Percentiles rank a stretch among this genome's conserved stretches.
Evolutionary conservation across 2,329 filamentous ascomycete species (phyloP).

Genomic region (Metarhizium album): DNA sequence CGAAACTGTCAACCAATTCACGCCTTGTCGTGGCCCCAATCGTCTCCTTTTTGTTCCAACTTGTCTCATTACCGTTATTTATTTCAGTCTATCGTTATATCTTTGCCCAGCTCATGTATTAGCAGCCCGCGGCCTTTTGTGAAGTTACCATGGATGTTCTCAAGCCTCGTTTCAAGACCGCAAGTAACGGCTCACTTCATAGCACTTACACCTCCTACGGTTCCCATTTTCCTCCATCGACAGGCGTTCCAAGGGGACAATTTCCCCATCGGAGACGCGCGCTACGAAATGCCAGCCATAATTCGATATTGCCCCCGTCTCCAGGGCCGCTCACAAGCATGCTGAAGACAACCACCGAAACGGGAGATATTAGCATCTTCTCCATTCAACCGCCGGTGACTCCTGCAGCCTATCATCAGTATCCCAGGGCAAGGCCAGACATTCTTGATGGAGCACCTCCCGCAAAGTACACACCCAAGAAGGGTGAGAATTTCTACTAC

Average conservation of each 20-base stretch:
- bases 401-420: conserved; percentile 17
- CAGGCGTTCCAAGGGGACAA: conserved; percentile 10
- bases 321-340: conserved; percentile 51
- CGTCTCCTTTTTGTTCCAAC: conserved; percentile 7
- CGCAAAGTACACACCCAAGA: conserved; percentile 17
- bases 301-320: conserved; percentile 30
- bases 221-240: conserved; percentile 8
- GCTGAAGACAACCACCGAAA: conserved; percentile 56
- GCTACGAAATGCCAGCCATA: conserved; percentile 33
- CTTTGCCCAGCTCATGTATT: neutral
- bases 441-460: conserved; percentile 19
- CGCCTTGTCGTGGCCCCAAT: conserved; percentile 6
- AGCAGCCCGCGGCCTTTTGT: neutral
- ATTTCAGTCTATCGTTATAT: conserved; percentile 6
- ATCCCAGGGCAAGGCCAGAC: conserved; percentile 18
- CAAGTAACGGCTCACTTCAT: conserved; percentile 30
- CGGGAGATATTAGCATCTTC: conserved; percentile 53
- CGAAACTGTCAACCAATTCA: conserved; percentile 2
- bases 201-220: conserved; percentile 20
- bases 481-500: conserved; percentile 19
- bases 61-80: conserved; percentile 5
- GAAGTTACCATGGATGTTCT: conserved; percentile 19
- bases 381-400: conserved; percentile 32
- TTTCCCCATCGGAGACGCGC: conserved; percentile 24
- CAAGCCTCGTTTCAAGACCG: conserved; percentile 21